Evolutionary conservation across 148 eudicot species (phyloP).

Genomic region (Heliamphora exappendiculata): DNA sequence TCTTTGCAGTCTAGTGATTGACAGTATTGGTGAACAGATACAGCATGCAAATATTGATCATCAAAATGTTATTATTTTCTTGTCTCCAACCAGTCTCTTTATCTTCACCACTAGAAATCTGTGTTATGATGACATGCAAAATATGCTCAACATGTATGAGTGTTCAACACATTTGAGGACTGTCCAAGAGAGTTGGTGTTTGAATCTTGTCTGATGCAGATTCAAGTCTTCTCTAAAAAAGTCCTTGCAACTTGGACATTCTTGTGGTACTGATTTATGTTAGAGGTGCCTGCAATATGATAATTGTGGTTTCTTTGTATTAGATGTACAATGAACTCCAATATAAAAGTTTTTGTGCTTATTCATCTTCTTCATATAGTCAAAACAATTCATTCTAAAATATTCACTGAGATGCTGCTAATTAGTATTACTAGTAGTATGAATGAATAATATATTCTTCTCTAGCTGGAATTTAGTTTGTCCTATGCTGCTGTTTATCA

Average conservation of each 20-base stretch:
- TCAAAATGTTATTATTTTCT: neutral
- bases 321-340: too few relatives aligned
- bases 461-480: neutral
- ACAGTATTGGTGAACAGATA: neutral
- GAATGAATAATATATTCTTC: neutral
- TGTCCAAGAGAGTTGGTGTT: neutral
- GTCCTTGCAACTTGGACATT: neutral
- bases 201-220: neutral
- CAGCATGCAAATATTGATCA: neutral
- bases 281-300: neutral
- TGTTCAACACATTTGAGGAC: neutral
- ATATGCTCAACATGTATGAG: neutral
- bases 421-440: neutral
- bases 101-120: neutral
- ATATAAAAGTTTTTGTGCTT: neutral
- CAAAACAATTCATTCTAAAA: neutral
- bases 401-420: neutral
- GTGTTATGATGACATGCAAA: neutral
- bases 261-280: neutral
- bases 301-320: neutral
- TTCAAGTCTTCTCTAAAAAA: neutral
- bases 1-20: neutral
- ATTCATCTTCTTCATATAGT: neutral
- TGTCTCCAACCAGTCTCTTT: neutral
- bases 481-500: constrained; percentile 17